Percentiles rank a stretch among this genome's conserved stretches.
Evolutionary conservation across 129 eudicot genomes (phyloP).

Genomic region (Deinandra increscens): DNA sequence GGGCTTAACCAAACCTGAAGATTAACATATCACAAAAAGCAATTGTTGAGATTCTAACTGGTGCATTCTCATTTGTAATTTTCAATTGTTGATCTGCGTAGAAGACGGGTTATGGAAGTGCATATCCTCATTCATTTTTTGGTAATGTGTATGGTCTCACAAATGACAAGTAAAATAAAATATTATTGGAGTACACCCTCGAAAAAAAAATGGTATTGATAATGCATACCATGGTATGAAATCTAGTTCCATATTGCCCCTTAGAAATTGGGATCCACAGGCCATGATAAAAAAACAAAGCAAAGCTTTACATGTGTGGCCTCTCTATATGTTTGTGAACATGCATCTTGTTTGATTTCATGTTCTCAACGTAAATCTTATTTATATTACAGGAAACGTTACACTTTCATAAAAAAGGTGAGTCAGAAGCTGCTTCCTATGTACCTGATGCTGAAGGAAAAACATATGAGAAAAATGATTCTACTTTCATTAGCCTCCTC

Average conservation of each 20-base stretch:
- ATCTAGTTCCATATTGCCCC: not conserved
- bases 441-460: conserved; percentile 22
- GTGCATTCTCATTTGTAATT: not conserved
- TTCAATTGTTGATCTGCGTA: not conserved
- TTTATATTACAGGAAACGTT: conserved; percentile 64
- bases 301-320: not conserved
- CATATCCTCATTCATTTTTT: not conserved
- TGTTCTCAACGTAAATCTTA: not conserved
- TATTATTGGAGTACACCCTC: not conserved
- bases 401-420: conserved; percentile 54
- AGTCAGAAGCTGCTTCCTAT: conserved; percentile 53
- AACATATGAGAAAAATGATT: conserved; percentile 14
- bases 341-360: not conserved
- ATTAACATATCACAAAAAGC: not conserved
- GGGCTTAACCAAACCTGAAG: not conserved
- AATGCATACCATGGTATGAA: not conserved
- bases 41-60: not conserved
- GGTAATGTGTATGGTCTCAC: not conserved
- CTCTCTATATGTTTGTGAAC: not conserved
- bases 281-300: not conserved
- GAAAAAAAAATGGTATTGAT: not conserved
- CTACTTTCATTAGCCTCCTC: conserved; percentile 41
- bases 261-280: not conserved
- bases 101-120: not conserved
- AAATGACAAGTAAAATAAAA: not conserved